Conservation (phyloP, 1,284 basidiomycete species). For the Schizophyllum commune region DNA sequence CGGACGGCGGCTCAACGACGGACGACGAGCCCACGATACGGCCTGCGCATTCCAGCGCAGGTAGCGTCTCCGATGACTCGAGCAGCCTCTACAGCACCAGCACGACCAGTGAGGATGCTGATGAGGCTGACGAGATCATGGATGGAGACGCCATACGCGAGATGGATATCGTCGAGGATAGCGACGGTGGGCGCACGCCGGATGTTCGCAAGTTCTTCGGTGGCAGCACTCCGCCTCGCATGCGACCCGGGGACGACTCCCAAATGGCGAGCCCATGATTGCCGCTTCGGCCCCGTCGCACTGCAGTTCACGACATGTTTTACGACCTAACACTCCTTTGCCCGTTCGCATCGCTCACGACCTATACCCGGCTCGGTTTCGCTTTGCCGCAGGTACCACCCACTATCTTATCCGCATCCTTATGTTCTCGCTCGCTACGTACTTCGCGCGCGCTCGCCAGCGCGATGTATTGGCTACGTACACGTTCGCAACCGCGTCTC, state of each 20-base stretch:
- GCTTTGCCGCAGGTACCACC: background rate
- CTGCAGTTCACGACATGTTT: background rate
- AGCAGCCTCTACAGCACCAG: slow-evolving; percentile 24
- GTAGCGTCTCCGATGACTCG: slow-evolving; percentile 19
- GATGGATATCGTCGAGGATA: slow-evolving; percentile 12
- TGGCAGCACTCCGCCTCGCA: slow-evolving; percentile 5
- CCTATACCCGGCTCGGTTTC: background rate
- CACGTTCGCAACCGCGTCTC: too few species aligned
- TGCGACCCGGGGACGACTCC: background rate
- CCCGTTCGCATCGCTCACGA: background rate
- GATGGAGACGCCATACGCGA: background rate
- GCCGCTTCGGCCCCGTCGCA: background rate
- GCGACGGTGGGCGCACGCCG: slow-evolving; percentile 11
- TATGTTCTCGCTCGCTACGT: background rate
- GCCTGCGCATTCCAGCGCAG: slow-evolving; percentile 29
- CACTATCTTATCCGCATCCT: background rate
- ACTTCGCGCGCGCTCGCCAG: background rate
- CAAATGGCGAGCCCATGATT: slow-evolving; percentile 14
- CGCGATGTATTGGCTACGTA: background rate
- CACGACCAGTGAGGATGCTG: slow-evolving; percentile 18
- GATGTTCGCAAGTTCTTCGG: slow-evolving; percentile 7
- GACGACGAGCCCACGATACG: slow-evolving; percentile 75
- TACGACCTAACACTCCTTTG: background rate
- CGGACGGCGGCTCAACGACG: slow-evolving; percentile 45
- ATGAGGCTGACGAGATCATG: slow-evolving; percentile 14